Percentiles rank a stretch among this genome's conserved stretches.
phyloP scores from a whole-genome alignment of 306 rosid genomes.

The Pyrus pyrifolia region DNA sequence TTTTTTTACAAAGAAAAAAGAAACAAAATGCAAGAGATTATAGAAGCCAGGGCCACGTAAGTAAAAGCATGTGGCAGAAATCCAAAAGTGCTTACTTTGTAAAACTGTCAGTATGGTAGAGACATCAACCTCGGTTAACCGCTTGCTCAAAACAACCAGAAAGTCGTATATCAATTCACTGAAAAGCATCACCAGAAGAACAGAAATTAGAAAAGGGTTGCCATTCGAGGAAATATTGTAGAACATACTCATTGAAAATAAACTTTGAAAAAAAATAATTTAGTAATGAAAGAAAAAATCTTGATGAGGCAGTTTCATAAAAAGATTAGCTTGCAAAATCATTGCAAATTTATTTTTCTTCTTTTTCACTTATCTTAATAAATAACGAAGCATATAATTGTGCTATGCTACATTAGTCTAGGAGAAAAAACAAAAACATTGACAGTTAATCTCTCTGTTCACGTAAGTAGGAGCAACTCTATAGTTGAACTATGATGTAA shows the following conservation, averaged over 20 bases:
- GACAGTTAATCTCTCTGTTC: not conserved
- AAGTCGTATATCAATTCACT: constrained; percentile 88
- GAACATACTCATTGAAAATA: not conserved
- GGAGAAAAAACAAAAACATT: not conserved
- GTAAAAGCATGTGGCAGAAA: not conserved
- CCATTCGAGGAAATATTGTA: not conserved
- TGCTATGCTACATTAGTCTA: not conserved
- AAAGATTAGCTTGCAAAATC: not conserved
- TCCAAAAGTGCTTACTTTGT: constrained; percentile 51
- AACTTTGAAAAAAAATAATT: not conserved
- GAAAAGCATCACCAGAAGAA: constrained; percentile 32
- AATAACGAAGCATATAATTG: not conserved
- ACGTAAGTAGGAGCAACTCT: not conserved
- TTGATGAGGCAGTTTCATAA: not conserved
- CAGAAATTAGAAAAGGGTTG: constrained; percentile 15
- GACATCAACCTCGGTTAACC: constrained; percentile 68
- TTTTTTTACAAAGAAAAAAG: not conserved
- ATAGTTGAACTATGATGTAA: not conserved
- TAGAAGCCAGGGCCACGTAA: constrained; percentile 2
- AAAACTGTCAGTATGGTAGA: constrained; percentile 68
- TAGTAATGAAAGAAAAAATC: no score
- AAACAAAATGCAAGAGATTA: not conserved
- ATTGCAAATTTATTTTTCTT: not conserved
- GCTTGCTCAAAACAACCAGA: constrained; percentile 65
- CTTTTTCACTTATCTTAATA: not conserved